Base-by-base conservation (phyloP, 345 rosid species). In the Alliaria petiolata region DNA sequence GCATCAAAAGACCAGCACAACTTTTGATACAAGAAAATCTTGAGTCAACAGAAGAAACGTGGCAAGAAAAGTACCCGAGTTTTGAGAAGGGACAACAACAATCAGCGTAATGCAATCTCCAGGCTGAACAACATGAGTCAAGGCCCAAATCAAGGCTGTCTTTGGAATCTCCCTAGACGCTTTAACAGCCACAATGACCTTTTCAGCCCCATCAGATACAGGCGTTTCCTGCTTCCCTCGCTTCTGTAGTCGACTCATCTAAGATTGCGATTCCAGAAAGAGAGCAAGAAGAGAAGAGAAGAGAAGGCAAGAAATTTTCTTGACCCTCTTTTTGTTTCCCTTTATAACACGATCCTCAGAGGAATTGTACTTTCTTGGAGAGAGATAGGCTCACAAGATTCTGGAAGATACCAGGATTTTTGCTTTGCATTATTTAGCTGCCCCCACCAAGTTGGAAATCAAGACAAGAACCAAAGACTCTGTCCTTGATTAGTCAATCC, bases 71-170 rank as follows among this genome's bases (percentile, higher is more conserved):
- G 54, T 74, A 92, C 99, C 98, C 7, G 96, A 82, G 73, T 84
- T 74, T 12, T 85, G 92, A 19, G 91, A 86, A 79, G 97, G 89
- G 47, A 95, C 92, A 63, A 95, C 95, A 66, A 95, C 98, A 36
- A 95, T 85, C 46, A 95, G 79, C 0, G 98, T 88, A 65, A 95
- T 95, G 88, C 95, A 90, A 64, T 92, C 96, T 17, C 98, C 98
- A 62, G 98, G 97, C 56, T 92, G 95, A 65, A 89, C 98, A 65
- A 95, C 95, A 78, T 95, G 99, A 73, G 98, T 92, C 88, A 95
- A 82, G 71, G 99, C 97, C 99, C 99, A 95, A 31, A 92, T 91
- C 46, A 95, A 77, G 36, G 99, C 99, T 50, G 87, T 83, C 82
- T 86, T 92, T 2, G 99, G 92, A 72, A 95, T 87, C 82, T 95